These are phyloP conservation scores for Phytophthora litchii DNA, from an alignment of 352 stramenopile species.

Conservation along the genomic window DNA sequence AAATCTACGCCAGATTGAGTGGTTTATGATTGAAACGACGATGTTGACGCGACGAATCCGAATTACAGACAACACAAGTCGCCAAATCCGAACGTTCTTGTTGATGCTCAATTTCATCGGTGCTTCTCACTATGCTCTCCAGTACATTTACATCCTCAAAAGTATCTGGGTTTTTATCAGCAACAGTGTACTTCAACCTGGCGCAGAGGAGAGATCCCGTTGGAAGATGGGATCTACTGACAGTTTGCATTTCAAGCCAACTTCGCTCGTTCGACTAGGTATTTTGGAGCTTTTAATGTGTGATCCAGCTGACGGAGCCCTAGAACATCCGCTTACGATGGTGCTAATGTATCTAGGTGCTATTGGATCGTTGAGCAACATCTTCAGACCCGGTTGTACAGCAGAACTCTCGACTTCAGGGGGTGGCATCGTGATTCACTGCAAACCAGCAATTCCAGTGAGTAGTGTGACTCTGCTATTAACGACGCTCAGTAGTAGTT, in stretches of 20 bases:
- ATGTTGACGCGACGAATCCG: constrained; percentile 26
- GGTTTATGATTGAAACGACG: constrained; percentile 39
- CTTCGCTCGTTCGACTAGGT: constrained; percentile 9
- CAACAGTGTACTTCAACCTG: constrained; percentile 25
- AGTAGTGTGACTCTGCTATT: constrained; percentile 35
- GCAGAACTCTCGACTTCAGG: constrained; percentile 23
- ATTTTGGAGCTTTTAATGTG: constrained; percentile 23
- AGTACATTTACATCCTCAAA: constrained; percentile 41
- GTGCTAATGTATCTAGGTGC: constrained; percentile 47
- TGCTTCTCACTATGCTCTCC: constrained; percentile 31
- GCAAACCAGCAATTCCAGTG: constrained; percentile 37
- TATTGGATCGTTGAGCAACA: constrained; percentile 47
- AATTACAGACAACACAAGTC: constrained; percentile 52
- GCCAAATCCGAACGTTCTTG: constrained; percentile 40
- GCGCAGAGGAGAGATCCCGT: constrained; percentile 12
- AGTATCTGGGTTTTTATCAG: constrained; percentile 34
- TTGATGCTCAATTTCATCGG: constrained; percentile 43
- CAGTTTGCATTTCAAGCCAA: constrained; percentile 3
- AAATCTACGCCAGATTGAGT: constrained; percentile 39
- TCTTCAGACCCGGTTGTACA: constrained; percentile 41
- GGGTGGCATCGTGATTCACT: constrained; percentile 40
- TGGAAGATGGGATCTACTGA: constrained; percentile 1
- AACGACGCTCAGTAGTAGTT: constrained; percentile 43
- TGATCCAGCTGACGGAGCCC: constrained; percentile 33
- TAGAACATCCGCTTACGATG: constrained; percentile 38